Evolutionary conservation across 2,329 filamentous ascomycete genomes (phyloP), one percentile per base, ranked within the genome.

Genomic region (Ceratocystis albifundus): DNA sequence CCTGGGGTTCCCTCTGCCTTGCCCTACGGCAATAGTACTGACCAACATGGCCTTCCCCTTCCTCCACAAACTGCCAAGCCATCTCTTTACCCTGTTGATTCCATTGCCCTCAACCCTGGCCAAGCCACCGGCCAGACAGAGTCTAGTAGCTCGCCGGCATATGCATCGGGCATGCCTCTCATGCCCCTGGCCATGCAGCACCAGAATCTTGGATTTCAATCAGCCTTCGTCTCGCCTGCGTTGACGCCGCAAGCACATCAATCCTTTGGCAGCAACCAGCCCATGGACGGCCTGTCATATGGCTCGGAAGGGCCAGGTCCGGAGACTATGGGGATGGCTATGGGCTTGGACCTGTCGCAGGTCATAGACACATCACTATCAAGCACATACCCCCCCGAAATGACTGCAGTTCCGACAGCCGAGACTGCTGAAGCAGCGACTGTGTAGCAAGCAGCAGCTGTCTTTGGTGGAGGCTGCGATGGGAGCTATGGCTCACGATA

Each of bases 51-150:
- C 55, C 30, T 59, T 28, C 12, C 25, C 5, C 53, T 30, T 25
- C 17, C 32, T 17, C 28, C 25, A n/a, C 55, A 59, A 36, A 3
- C 30, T 4, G 8, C 12, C 30, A 17, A 36, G 5, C n/a, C 55
- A 41, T 41, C 36, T 8, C 8, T 32, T n/a, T 32, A 32, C 30
- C 28, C 55, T 25, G 28, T 25, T 7, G 55, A 17, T 10, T 3
- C 50, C 8, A 25, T 25, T 25, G 20, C 50, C 15, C 55, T 25
- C 28, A 36, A n/a, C 55, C 15, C 30, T 28, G 32, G 53, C 28
- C 28, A 59, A 10, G 10, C 5, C 55, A n/a, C 73, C 62, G 64
- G 62, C 7, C 55, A 59, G 15, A 28, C 32, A 5, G 3, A 32
- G 17, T 36, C 55, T 7, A 36, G 28, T 30, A 59, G 55, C 55